phyloP scores from a whole-genome alignment of 768 basidiomycete species.

The Rhodotorula diobovata region DNA sequence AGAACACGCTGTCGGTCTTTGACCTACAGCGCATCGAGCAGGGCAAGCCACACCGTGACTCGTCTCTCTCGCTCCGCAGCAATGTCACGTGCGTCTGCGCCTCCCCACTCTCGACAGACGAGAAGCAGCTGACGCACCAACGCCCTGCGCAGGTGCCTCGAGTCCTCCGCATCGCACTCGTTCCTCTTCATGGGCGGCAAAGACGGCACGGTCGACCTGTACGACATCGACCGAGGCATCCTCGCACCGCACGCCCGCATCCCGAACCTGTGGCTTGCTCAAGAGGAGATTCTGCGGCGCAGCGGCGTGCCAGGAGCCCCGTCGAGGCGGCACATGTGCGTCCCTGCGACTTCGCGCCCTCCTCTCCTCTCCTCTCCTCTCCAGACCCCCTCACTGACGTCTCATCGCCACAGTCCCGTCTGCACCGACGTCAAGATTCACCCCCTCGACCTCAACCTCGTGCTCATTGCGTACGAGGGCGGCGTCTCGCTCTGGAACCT shows the following conservation, averaged over 20 bases:
- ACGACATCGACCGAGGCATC: slow-evolving; percentile 65
- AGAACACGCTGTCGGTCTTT: slow-evolving; percentile 44
- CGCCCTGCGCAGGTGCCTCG: slow-evolving; percentile 56
- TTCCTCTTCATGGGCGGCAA: slow-evolving; percentile 63
- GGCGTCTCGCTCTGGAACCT: slow-evolving; percentile 51
- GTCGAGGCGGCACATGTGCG: slow-evolving; percentile 36
- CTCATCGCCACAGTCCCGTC: slow-evolving; percentile 10
- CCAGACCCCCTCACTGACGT: background rate
- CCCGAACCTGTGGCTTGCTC: slow-evolving; percentile 70
- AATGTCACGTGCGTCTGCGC: slow-evolving; percentile 26
- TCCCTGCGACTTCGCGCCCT: background rate
- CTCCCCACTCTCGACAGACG: background rate
- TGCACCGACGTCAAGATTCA: slow-evolving; percentile 40
- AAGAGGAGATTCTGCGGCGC: slow-evolving; percentile 59
- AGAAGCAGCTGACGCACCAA: too few species aligned
- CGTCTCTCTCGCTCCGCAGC: slow-evolving; percentile 35
- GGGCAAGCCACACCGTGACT: slow-evolving; percentile 35
- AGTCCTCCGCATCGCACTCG: slow-evolving; percentile 64
- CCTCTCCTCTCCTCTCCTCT: background rate
- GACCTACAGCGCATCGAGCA: slow-evolving; percentile 39
- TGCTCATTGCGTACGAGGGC: slow-evolving; percentile 46
- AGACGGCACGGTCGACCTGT: slow-evolving; percentile 64
- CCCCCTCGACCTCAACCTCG: slow-evolving; percentile 41
- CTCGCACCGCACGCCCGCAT: slow-evolving; percentile 62
- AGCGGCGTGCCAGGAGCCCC: slow-evolving; percentile 47